These are phyloP conservation scores for Acanthamoeba triangularis DNA, from an alignment of 208 protist species.

Conservation along the genomic window DNA sequence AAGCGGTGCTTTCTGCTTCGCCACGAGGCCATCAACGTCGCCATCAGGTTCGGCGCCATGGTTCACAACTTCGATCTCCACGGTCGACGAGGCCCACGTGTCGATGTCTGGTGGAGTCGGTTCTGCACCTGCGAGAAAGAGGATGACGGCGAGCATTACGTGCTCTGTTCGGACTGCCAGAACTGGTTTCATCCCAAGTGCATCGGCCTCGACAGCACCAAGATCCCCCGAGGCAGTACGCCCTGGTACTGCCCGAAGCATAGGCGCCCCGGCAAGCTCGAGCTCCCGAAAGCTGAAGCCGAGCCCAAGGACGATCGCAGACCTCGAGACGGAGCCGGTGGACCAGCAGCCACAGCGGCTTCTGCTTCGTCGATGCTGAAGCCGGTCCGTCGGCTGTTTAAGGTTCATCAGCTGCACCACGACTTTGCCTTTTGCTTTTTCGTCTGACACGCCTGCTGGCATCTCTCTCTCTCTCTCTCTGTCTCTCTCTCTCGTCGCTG, in stretches of 20 bases:
- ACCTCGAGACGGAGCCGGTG: neutral
- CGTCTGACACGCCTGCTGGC: too few species aligned
- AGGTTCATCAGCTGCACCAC: neutral
- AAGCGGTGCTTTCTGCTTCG: neutral
- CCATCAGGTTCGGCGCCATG: neutral
- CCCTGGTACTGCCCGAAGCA: neutral
- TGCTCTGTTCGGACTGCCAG: neutral
- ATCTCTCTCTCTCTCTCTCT: too few species aligned
- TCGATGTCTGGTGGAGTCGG: neutral
- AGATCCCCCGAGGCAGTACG: neutral
- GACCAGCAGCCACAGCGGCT: neutral
- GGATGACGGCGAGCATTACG: neutral
- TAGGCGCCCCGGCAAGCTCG: neutral
- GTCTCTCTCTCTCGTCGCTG: too few species aligned
- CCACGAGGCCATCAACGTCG: neutral
- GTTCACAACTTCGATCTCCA: neutral
- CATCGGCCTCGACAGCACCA: neutral
- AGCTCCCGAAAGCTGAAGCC: neutral
- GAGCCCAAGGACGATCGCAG: neutral
- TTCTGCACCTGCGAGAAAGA: neutral
- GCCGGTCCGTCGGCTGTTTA: neutral
- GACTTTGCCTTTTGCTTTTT: neutral
- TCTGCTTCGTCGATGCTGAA: neutral
- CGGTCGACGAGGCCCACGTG: neutral
- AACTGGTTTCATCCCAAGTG: conserved; percentile 3